Conservation (phyloP, 2,329 filamentous ascomycete genomes). For the Ceratocystis albifundus region DNA sequence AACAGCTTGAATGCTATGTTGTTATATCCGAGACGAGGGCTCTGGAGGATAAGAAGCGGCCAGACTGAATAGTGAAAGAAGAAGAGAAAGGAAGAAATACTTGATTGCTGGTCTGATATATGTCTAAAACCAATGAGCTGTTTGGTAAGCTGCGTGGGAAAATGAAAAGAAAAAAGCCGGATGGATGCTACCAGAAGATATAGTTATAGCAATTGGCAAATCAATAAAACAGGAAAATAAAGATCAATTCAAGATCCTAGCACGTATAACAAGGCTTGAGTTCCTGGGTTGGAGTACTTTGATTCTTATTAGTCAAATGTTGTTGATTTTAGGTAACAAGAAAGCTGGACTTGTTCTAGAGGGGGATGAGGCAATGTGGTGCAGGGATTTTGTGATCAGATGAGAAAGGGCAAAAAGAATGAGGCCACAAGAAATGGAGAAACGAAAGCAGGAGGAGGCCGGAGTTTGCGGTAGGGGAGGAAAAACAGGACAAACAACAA, state of each 20-base stretch:
- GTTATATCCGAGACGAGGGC: background rate
- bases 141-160: slow-evolving; percentile 1
- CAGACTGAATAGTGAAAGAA: background rate
- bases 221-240: slow-evolving; percentile 4
- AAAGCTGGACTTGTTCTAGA: slow-evolving; percentile 22
- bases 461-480: background rate
- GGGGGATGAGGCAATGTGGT: slow-evolving; percentile 15
- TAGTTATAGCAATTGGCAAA: background rate
- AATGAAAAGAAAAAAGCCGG: background rate
- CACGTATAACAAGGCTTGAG: slow-evolving; percentile 11
- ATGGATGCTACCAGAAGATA: background rate
- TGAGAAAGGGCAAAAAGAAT: slow-evolving; percentile 4
- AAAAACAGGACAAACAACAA: background rate
- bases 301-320: slow-evolving; percentile 28
- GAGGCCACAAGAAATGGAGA: slow-evolving; percentile 12
- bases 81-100: background rate
- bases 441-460: slow-evolving; percentile 8
- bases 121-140: background rate
- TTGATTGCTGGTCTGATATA: background rate
- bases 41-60: background rate
- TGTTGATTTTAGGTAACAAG: slow-evolving; percentile 27
- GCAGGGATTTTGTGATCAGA: slow-evolving; percentile 19
- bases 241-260: slow-evolving; percentile 3
- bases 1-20: background rate
- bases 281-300: slow-evolving; percentile 18